Conservation (phyloP, 2,329 filamentous ascomycete genomes). For the Colletotrichum tanaceti region DNA sequence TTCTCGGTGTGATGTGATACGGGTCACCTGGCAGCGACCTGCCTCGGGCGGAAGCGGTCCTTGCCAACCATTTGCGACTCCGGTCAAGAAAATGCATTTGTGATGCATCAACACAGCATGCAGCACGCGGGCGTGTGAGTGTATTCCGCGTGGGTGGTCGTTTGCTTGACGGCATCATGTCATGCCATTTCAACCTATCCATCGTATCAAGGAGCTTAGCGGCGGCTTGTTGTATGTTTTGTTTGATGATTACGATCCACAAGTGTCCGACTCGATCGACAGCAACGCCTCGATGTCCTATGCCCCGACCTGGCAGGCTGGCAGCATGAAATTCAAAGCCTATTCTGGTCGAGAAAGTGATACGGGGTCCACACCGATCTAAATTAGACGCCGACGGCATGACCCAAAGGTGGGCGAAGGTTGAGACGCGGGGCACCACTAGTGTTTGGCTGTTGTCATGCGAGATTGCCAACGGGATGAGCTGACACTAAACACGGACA, state of each 20-base stretch:
- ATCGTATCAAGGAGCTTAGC: conserved; percentile 19
- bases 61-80: conserved; percentile 36
- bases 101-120: conserved; percentile 38
- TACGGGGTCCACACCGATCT: conserved; percentile 17
- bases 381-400: conserved; percentile 21
- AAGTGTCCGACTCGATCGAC: conserved; percentile 4
- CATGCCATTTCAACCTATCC: conserved; percentile 6
- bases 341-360: conserved; percentile 5
- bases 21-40: conserved; percentile 13
- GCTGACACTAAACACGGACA: conserved; percentile 26
- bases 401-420: conserved; percentile 19
- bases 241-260: conserved; percentile 12
- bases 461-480: conserved; percentile 14
- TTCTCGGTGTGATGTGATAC: conserved; percentile 24
- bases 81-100: conserved; percentile 30
- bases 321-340: background rate
- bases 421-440: conserved; percentile 32
- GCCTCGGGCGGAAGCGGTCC: conserved; percentile 26
- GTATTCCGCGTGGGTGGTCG: conserved; percentile 18
- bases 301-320: background rate
- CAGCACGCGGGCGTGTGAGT: background rate
- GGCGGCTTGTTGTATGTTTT: conserved; percentile 1
- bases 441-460: conserved; percentile 16
- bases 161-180: conserved; percentile 22
- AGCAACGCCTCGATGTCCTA: background rate